These are phyloP conservation scores for Monosporascus sp. DNA, from an alignment of 2,329 filamentous ascomycete species.

Conservation along the genomic window DNA sequence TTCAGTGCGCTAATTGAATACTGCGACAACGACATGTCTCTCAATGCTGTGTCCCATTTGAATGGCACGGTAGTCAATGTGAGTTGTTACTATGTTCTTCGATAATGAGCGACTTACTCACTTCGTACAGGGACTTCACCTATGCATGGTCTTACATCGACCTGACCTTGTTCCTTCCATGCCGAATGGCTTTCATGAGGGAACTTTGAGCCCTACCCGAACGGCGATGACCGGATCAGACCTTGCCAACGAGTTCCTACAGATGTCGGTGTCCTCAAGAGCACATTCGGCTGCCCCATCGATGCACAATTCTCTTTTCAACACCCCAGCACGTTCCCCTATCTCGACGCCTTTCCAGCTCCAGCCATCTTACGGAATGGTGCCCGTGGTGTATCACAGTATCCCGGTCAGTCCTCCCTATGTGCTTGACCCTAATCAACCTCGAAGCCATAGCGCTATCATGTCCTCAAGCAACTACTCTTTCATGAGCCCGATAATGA, in stretches of 20 bases:
- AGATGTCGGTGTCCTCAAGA: constrained; percentile 18
- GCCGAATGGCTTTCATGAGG: constrained; percentile 9
- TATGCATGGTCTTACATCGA: constrained; percentile 22
- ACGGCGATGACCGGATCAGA: constrained; percentile 16
- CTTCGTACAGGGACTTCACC: constrained; percentile 18
- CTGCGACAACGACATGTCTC: constrained; percentile 40
- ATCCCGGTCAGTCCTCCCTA: constrained; percentile 26
- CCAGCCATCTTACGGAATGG: constrained; percentile 28
- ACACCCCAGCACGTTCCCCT: constrained; percentile 16
- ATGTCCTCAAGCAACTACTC: constrained; percentile 23
- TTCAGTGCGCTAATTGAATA: constrained; percentile 49
- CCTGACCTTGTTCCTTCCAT: constrained; percentile 20
- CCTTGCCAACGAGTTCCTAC: constrained; percentile 19
- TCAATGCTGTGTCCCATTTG: constrained; percentile 33
- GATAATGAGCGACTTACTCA: constrained; percentile 2
- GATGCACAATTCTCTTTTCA: constrained; percentile 16
- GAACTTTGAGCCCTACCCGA: constrained; percentile 14
- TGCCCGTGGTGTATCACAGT: constrained; percentile 31
- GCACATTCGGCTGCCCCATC: constrained; percentile 15
- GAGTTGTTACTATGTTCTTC: constrained; percentile 10
- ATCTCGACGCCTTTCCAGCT: constrained; percentile 19
- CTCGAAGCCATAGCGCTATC: constrained; percentile 21
- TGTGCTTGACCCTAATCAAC: constrained; percentile 28
- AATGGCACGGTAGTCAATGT: constrained; percentile 33
- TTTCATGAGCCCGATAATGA: constrained; percentile 18